phyloP scores from a whole-genome alignment of 768 basidiomycete species.

The Mycena amicta region DNA sequence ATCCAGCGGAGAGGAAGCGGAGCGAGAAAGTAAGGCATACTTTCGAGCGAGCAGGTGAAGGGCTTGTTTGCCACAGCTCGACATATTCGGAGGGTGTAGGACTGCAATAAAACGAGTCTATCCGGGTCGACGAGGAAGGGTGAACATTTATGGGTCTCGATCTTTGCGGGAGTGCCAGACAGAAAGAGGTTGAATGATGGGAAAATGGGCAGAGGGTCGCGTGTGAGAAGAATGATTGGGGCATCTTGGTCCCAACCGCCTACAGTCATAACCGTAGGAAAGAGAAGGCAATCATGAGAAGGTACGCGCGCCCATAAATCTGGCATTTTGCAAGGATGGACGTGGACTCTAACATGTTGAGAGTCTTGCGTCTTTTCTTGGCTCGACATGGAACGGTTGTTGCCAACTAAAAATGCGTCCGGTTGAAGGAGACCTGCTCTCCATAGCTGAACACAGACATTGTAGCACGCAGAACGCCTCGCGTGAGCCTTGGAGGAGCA shows the following conservation, averaged over 20 bases:
- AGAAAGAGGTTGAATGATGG: conserved; percentile 62
- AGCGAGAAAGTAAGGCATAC: conserved; percentile 68
- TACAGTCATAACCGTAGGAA: conserved; percentile 57
- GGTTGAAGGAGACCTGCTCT: conserved; percentile 55
- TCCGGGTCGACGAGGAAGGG: conserved; percentile 52
- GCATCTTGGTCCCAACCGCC: conserved; percentile 42
- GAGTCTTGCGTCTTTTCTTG: conserved; percentile 13
- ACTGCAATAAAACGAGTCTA: conserved; percentile 50
- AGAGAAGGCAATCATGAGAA: conserved; percentile 39
- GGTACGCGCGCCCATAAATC: conserved; percentile 63
- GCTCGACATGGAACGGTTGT: conserved; percentile 6
- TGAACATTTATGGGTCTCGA: conserved; percentile 48
- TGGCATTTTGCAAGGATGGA: conserved; percentile 61
- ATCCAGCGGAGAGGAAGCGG: conserved; percentile 53
- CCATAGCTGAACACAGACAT: conserved; percentile 54
- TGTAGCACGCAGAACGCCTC: conserved; percentile 60
- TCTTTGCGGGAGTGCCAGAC: conserved; percentile 44
- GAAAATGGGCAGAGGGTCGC: conserved; percentile 63
- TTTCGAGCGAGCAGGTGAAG: conserved; percentile 52
- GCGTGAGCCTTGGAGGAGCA: conserved; percentile 53
- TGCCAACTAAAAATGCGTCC: conserved; percentile 47
- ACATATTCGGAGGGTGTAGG: conserved; percentile 66
- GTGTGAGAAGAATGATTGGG: conserved; percentile 68
- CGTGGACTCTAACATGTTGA: conserved; percentile 20
- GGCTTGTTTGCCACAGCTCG: conserved; percentile 71